Conservation (phyloP, 441 rosid genomes). For the Geranium incanum region DNA sequence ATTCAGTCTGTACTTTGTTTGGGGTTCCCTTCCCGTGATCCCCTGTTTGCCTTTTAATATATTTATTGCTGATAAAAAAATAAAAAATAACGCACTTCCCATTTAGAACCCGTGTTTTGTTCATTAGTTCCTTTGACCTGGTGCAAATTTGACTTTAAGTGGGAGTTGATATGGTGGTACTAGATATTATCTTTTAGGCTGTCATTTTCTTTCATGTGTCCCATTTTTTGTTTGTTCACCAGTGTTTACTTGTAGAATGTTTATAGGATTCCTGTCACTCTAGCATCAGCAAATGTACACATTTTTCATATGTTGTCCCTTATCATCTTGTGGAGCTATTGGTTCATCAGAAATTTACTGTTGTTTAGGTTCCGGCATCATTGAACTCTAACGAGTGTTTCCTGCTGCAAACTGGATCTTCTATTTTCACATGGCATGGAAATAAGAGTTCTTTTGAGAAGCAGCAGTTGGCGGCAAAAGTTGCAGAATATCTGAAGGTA, state of each 20-base stretch:
- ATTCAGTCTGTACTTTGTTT: background rate
- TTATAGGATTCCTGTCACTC: slow-evolving; percentile 4
- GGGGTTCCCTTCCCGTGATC: too few relatives aligned
- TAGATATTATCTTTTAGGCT: background rate
- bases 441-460: slow-evolving; percentile 87
- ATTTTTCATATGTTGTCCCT: background rate
- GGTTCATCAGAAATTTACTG: background rate
- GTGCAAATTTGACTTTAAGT: too few relatives aligned
- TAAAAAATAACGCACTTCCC: background rate
- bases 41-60: too few relatives aligned
- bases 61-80: too few relatives aligned
- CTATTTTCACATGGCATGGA: slow-evolving; percentile 89
- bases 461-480: slow-evolving; percentile 68
- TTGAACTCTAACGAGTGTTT: slow-evolving; percentile 79
- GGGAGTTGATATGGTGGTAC: background rate
- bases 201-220: background rate
- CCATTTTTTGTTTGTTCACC: background rate
- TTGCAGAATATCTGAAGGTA: slow-evolving; percentile 91
- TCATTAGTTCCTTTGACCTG: background rate
- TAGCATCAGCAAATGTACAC: slow-evolving; percentile 5
- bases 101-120: background rate
- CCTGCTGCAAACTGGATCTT: slow-evolving; percentile 95
- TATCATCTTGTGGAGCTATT: background rate
- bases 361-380: slow-evolving; percentile 74
- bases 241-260: background rate